phyloP scores from a whole-genome alignment of 495 filamentous ascomycete genomes.

The Tuber calosporum region DNA sequence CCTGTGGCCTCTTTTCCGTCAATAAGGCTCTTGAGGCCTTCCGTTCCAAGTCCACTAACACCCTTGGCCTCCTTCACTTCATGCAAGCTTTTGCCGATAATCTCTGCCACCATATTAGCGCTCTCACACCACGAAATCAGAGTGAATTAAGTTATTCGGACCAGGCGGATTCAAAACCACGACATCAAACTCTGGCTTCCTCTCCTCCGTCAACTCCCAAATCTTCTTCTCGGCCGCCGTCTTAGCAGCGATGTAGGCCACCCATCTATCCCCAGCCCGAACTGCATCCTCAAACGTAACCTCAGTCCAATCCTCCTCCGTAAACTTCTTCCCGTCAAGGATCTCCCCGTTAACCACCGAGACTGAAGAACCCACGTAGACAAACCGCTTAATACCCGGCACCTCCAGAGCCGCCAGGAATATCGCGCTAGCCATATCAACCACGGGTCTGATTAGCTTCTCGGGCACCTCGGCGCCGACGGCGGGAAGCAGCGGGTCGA shows the following conservation, averaged over 20 bases:
- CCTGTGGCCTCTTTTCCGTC: neutral
- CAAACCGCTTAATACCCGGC: slow-evolving; percentile 9
- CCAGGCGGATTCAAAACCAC: slow-evolving; percentile 11
- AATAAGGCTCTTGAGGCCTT: neutral
- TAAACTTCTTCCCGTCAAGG: slow-evolving; percentile 9
- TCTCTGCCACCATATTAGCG: slow-evolving; percentile 12
- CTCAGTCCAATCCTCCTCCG: slow-evolving; percentile 15
- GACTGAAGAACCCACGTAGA: slow-evolving; percentile 8
- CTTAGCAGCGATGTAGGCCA: slow-evolving; percentile 8
- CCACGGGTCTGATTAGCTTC: slow-evolving; percentile 1
- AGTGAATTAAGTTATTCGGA: neutral
- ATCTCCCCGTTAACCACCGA: neutral
- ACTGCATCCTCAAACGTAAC: slow-evolving; percentile 6
- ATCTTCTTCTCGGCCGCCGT: slow-evolving; percentile 12
- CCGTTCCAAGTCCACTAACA: slow-evolving; percentile 1
- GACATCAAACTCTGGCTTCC: slow-evolving; percentile 17
- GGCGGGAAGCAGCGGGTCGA: neutral
- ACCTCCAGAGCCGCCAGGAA: slow-evolving; percentile 18
- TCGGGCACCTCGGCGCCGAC: neutral
- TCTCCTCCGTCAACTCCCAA: slow-evolving; percentile 16
- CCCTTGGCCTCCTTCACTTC: neutral
- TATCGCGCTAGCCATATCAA: slow-evolving; percentile 3
- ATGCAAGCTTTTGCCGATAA: slow-evolving; percentile 13
- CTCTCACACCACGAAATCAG: neutral
- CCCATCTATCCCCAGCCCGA: too few relatives aligned